phyloP scores from a whole-genome alignment of 208 protist genomes.

The Leishmania tarentolae region DNA sequence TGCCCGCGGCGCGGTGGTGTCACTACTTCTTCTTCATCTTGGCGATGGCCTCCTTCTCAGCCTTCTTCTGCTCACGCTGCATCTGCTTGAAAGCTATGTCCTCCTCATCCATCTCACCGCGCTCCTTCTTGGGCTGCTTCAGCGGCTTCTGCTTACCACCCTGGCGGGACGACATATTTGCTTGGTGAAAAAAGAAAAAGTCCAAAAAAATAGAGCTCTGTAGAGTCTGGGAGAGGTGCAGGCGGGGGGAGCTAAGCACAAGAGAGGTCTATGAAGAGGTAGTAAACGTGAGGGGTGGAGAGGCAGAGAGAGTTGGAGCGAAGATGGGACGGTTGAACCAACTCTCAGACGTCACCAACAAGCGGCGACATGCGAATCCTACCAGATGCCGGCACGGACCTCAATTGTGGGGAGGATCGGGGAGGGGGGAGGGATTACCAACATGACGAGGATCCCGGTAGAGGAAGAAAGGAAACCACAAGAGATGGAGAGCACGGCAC shows the following conservation, averaged over 20 bases:
- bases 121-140: slow-evolving; percentile 88
- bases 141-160: slow-evolving; percentile 92
- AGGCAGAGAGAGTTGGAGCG: neutral
- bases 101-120: slow-evolving; percentile 63
- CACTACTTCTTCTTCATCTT: slow-evolving; percentile 86
- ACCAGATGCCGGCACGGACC: neutral
- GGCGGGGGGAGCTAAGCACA: neutral
- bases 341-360: neutral
- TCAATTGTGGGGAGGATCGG: neutral
- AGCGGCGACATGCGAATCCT: neutral
- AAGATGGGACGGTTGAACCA: neutral
- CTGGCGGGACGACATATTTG: slow-evolving; percentile 78
- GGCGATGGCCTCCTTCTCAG: slow-evolving; percentile 87
- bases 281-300: neutral
- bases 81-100: slow-evolving; percentile 80
- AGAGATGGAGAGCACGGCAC: neutral
- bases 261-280: neutral
- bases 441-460: neutral
- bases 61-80: slow-evolving; percentile 83
- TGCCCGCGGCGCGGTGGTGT: neutral
- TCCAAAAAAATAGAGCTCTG: neutral
- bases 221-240: neutral
- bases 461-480: neutral
- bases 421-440: neutral
- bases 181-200: neutral